phyloP scores from a whole-genome alignment of 1,284 basidiomycete species.

The Phlebopus sp. region DNA sequence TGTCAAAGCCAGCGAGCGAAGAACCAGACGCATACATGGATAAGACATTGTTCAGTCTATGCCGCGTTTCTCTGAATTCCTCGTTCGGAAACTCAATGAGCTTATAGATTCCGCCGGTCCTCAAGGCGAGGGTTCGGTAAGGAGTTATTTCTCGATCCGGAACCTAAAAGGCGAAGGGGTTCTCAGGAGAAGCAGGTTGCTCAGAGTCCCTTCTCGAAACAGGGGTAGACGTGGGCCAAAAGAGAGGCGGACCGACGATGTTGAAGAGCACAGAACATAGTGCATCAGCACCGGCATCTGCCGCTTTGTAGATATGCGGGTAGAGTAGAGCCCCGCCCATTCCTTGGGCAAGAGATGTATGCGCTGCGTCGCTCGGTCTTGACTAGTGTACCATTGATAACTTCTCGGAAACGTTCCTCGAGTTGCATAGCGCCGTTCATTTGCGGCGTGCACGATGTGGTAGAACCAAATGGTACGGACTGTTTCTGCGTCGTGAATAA shows the following conservation, averaged over 20 bases:
- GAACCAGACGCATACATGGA: too few species aligned
- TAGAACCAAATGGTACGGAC: too few species aligned
- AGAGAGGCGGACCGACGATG: constrained; percentile 53
- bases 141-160: too few species aligned
- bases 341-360: constrained; percentile 40
- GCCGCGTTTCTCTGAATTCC: too few species aligned
- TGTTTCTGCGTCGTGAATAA: too few species aligned
- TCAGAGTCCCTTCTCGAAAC: constrained; percentile 39
- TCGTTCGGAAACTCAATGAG: too few species aligned
- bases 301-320: constrained; percentile 43
- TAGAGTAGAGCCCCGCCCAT: constrained; percentile 37
- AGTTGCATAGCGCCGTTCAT: constrained; percentile 7
- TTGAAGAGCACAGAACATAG: constrained; percentile 30
- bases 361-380: constrained; percentile 9
- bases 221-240: constrained; percentile 43
- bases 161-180: constrained; percentile 45
- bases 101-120: too few species aligned
- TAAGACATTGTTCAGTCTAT: too few species aligned
- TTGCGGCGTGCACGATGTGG: too few species aligned
- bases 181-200: constrained; percentile 49
- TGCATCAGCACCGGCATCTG: constrained; percentile 32
- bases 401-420: constrained; percentile 11
- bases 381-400: constrained; percentile 12
- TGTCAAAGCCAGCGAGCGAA: too few species aligned
- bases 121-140: too few species aligned